Evolutionary conservation across 176 grass and related monocot species (phyloP).

Genomic region (Puya raimondii): DNA sequence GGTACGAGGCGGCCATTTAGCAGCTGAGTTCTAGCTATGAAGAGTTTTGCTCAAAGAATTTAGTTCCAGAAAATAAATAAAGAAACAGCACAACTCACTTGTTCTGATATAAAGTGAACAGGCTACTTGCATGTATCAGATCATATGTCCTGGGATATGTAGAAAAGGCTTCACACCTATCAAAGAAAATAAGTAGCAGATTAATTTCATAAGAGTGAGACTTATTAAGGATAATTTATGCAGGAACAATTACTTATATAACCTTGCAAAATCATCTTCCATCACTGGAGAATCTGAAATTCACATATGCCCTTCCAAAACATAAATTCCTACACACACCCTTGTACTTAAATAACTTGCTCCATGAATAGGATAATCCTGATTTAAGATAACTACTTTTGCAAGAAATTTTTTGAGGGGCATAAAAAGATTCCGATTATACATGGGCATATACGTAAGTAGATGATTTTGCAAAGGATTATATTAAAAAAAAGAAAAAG

Average conservation of each 20-base stretch:
- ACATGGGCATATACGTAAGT: too few species aligned
- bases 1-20: too few species aligned
- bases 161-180: slow-evolving; percentile 80
- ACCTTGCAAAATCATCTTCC: too few species aligned
- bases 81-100: slow-evolving; percentile 40
- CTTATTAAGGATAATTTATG: slow-evolving; percentile 10
- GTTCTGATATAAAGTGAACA: slow-evolving; percentile 73
- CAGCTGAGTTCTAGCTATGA: too few species aligned
- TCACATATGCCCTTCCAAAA: neutral
- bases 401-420: too few species aligned
- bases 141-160: slow-evolving; percentile 89
- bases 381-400: too few species aligned
- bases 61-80: slow-evolving; percentile 10
- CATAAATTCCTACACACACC: too few species aligned
- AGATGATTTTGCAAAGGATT: neutral
- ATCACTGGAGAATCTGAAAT: neutral
- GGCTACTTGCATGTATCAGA: slow-evolving; percentile 64
- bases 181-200: slow-evolving; percentile 2
- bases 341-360: too few species aligned
- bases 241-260: slow-evolving; percentile 8
- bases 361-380: too few species aligned
- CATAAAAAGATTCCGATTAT: too few species aligned
- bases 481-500: slow-evolving; percentile 1
- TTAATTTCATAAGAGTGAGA: too few species aligned
- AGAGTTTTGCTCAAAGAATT: too few species aligned